phyloP scores from a whole-genome alignment of 768 basidiomycete genomes.

The Phlebiopsis flavidoalba region DNA sequence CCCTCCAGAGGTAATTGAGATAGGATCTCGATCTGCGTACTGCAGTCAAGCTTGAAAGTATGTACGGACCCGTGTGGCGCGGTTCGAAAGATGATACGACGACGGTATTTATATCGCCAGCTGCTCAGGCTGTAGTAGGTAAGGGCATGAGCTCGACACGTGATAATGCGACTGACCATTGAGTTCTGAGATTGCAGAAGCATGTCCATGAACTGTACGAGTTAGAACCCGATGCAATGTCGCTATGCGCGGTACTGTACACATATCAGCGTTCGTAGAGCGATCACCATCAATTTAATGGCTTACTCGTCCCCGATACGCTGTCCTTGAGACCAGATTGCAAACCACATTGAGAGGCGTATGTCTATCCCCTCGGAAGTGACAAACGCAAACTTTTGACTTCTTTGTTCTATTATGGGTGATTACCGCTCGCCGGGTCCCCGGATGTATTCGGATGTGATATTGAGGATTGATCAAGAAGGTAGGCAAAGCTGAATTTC shows the following conservation, averaged over 20 bases:
- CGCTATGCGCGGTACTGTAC: slow-evolving; percentile 55
- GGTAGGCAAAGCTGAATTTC: slow-evolving; percentile 72
- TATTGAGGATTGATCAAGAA: slow-evolving; percentile 94
- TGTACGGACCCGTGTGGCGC: slow-evolving; percentile 56
- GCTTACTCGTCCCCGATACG: slow-evolving; percentile 68
- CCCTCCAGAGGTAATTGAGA: slow-evolving; percentile 74
- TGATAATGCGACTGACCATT: slow-evolving; percentile 36
- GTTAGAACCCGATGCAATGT: slow-evolving; percentile 69
- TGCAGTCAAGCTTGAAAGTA: slow-evolving; percentile 59
- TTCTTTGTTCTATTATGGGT: slow-evolving; percentile 23
- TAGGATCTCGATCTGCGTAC: slow-evolving; percentile 53
- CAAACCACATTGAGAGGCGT: slow-evolving; percentile 68
- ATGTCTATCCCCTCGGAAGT: slow-evolving; percentile 54
- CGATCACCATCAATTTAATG: slow-evolving; percentile 22
- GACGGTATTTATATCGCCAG: slow-evolving; percentile 77
- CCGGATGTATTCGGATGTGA: slow-evolving; percentile 53
- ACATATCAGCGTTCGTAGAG: background rate
- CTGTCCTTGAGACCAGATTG: slow-evolving; percentile 72
- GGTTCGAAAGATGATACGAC: slow-evolving; percentile 86
- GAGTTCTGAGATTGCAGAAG: slow-evolving; percentile 47
- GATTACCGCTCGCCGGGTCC: background rate
- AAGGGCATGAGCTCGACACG: background rate
- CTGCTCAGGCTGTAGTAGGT: slow-evolving; percentile 29
- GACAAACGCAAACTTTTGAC: slow-evolving; percentile 38
- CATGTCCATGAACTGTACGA: slow-evolving; percentile 78